Evolutionary conservation across 352 stramenopile species (phyloP).

Genomic region (Poterioochromonas sp.): DNA sequence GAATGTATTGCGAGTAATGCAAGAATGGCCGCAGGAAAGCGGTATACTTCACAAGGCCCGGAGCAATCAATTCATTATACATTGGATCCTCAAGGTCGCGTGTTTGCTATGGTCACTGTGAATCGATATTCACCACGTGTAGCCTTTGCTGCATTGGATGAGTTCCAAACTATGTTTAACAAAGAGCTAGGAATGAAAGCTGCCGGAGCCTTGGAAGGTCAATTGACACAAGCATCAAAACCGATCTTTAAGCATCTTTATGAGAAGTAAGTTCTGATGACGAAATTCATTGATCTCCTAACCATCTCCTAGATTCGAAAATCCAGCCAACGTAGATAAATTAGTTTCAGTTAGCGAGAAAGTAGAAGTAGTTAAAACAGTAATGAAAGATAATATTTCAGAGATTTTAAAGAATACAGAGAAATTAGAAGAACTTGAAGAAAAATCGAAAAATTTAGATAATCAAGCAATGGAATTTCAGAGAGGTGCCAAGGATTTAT

Average conservation of each 20-base stretch:
- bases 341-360: constrained; percentile 2
- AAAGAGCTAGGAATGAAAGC: not conserved
- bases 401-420: constrained; percentile 11
- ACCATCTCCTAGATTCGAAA: constrained; percentile 2
- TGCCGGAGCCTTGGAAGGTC: not conserved
- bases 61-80: constrained; percentile 6
- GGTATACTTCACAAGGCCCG: not conserved
- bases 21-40: not conserved
- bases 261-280: constrained; percentile 1
- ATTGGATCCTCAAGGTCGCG: not conserved
- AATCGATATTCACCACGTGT: not conserved
- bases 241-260: not conserved
- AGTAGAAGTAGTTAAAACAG: constrained; percentile 14
- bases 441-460: not conserved
- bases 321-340: constrained; percentile 22
- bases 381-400: constrained; percentile 24
- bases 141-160: constrained; percentile 20
- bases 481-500: not conserved
- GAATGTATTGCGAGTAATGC: constrained; percentile 14
- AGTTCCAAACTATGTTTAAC: not conserved
- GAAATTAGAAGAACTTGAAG: not conserved
- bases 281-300: not conserved
- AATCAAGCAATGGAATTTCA: not conserved
- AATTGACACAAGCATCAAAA: not conserved
- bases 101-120: not conserved